phyloP scores from a whole-genome alignment of 768 basidiomycete genomes.

The Leccinum arenicola region DNA sequence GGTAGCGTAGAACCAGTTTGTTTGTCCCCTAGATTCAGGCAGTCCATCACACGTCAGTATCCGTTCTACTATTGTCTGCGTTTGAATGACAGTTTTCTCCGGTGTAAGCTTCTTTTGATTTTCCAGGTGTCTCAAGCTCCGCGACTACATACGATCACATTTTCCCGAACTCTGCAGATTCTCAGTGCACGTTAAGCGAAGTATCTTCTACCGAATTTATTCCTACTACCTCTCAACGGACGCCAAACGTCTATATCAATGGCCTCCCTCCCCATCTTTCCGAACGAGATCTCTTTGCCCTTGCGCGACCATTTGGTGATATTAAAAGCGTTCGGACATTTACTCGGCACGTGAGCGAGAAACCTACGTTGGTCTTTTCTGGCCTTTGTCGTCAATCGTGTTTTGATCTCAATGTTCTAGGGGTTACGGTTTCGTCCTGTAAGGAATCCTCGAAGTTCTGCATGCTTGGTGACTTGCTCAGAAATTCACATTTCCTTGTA shows the following conservation, averaged over 20 bases:
- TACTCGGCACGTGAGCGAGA: constrained; percentile 77
- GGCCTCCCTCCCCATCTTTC: constrained; percentile 81
- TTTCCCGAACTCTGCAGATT: constrained; percentile 13
- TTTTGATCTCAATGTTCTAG: constrained; percentile 34
- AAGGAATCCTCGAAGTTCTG: constrained; percentile 29
- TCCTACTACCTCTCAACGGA: constrained; percentile 25
- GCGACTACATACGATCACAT: constrained; percentile 12
- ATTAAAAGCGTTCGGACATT: constrained; percentile 81
- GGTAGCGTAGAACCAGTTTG: constrained; percentile 11
- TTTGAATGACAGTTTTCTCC: constrained; percentile 5
- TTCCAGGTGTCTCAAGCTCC: constrained; percentile 12
- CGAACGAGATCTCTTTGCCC: constrained; percentile 72
- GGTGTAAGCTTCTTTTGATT: constrained; percentile 27
- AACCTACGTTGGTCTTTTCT: constrained; percentile 43
- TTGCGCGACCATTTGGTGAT: constrained; percentile 68
- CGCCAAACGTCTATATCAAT: constrained; percentile 87
- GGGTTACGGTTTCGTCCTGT: constrained; percentile 80
- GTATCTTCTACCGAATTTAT: constrained; percentile 15
- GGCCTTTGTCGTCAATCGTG: not conserved
- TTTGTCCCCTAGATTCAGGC: constrained; percentile 8
- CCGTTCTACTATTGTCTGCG: not conserved
- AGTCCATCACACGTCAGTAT: constrained; percentile 28
- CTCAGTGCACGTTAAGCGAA: constrained; percentile 11
- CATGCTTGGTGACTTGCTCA: constrained; percentile 1
- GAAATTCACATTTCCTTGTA: constrained; percentile 25